Percentiles rank a stretch among this genome's conserved stretches.
phyloP scores from a whole-genome alignment of 352 stramenopile species.

The Phytopythium delawarense region DNA sequence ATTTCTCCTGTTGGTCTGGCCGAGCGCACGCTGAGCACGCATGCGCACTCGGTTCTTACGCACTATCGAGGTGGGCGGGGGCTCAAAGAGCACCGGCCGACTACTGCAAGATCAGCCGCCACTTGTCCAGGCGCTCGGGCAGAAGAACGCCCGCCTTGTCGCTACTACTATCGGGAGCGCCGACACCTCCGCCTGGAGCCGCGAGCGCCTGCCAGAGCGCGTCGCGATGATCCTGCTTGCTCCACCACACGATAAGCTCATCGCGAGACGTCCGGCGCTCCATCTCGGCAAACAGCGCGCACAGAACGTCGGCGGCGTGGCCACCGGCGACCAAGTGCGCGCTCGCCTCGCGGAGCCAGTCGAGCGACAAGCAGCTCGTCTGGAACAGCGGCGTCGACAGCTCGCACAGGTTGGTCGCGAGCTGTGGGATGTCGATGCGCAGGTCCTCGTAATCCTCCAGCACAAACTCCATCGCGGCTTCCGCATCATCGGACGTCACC shows the following conservation, averaged over 20 bases:
- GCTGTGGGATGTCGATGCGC: constrained; percentile 66
- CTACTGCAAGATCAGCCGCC: constrained; percentile 17
- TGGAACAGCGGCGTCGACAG: constrained; percentile 60
- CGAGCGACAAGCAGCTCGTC: constrained; percentile 35
- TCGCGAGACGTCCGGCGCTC: constrained; percentile 25
- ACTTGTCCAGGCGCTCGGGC: constrained; percentile 11
- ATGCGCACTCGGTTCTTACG: not conserved
- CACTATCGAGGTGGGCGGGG: not conserved
- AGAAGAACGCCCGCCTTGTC: not conserved
- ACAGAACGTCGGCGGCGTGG: constrained; percentile 44
- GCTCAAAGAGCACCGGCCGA: no score
- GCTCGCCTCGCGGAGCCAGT: constrained; percentile 45
- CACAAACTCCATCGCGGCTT: constrained; percentile 48
- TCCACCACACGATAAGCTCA: constrained; percentile 53
- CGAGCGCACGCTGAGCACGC: not conserved
- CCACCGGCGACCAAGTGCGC: constrained; percentile 38
- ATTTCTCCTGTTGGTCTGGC: not conserved
- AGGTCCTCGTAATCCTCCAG: constrained; percentile 71
- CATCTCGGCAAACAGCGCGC: constrained; percentile 34
- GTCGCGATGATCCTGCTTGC: constrained; percentile 25
- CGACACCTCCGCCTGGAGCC: not conserved
- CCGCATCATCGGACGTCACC: constrained; percentile 41
- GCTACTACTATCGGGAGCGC: not conserved
- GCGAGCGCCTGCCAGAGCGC: constrained; percentile 20
- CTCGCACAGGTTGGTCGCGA: constrained; percentile 53